phyloP scores from a whole-genome alignment of 768 basidiomycete species.

The Galerina marginata region DNA sequence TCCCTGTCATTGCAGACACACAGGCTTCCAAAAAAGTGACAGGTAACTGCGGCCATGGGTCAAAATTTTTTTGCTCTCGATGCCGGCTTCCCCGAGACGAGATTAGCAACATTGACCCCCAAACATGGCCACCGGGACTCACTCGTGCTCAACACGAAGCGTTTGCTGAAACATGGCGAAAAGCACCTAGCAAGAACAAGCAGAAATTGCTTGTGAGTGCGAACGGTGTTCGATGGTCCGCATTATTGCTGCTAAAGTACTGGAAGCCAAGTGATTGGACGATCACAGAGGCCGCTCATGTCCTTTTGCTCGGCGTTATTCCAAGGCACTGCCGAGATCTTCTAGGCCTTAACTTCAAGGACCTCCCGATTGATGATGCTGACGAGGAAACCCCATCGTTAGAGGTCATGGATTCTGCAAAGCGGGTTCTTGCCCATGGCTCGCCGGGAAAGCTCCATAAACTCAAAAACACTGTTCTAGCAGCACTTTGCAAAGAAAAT shows the following conservation, averaged over 20 bases:
- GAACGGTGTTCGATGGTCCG: neutral
- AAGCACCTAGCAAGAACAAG: neutral
- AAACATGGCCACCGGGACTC: conserved; percentile 6
- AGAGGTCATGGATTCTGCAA: neutral
- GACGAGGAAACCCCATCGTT: conserved; percentile 1
- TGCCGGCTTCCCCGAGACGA: conserved; percentile 10
- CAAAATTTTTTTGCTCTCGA: conserved; percentile 17
- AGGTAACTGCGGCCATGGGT: conserved; percentile 10
- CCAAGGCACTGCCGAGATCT: conserved; percentile 36
- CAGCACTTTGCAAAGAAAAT: neutral
- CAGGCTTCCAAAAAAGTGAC: conserved; percentile 18
- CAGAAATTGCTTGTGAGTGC: neutral
- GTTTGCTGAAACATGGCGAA: neutral
- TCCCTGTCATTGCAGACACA: conserved; percentile 16
- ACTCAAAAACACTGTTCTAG: neutral
- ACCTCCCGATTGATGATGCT: neutral
- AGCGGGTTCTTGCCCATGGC: neutral
- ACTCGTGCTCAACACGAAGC: conserved; percentile 25
- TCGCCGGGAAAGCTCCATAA: neutral
- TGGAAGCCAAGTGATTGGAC: conserved; percentile 35
- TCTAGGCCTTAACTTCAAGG: conserved; percentile 11
- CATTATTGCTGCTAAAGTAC: neutral
- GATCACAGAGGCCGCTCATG: conserved; percentile 45
- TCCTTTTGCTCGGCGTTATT: conserved; percentile 36
- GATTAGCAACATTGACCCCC: conserved; percentile 10